Conservation (phyloP, 257 asterid genomes). For the Nicotiana paniculata region DNA sequence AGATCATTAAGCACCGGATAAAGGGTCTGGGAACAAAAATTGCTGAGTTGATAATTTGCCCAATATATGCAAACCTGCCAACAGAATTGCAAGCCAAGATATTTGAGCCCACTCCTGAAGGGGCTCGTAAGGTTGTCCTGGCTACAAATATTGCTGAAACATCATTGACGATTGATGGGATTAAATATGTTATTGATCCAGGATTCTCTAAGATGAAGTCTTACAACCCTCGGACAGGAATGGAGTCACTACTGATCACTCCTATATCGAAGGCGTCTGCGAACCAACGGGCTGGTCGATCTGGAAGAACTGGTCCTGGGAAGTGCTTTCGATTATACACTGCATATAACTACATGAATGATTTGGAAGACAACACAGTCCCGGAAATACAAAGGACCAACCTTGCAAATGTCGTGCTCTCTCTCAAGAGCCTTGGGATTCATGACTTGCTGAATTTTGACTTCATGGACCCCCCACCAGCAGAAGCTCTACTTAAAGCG, state of each 20-base stretch:
- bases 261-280: slow-evolving; percentile 97
- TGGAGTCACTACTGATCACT: slow-evolving; percentile 73
- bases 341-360: slow-evolving; percentile 58
- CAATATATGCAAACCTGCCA: slow-evolving; percentile 40
- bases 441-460: slow-evolving; percentile 82
- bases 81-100: slow-evolving; percentile 41
- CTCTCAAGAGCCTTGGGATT: slow-evolving; percentile 94
- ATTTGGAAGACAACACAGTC: slow-evolving; percentile 84
- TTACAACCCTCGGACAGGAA: slow-evolving; percentile 86
- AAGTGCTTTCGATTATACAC: slow-evolving; percentile 85
- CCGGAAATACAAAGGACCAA: slow-evolving; percentile 96
- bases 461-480: slow-evolving; percentile 97
- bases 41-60: slow-evolving; percentile 38
- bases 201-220: slow-evolving; percentile 93
- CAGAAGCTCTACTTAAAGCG: slow-evolving; percentile 90
- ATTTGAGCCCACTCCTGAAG: slow-evolving; percentile 39
- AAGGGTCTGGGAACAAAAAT: slow-evolving; percentile 42
- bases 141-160: slow-evolving; percentile 62
- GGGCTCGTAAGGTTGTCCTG: slow-evolving; percentile 43
- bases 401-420: slow-evolving; percentile 79
- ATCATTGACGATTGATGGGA: slow-evolving; percentile 92
- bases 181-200: slow-evolving; percentile 91
- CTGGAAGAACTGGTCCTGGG: slow-evolving; percentile 98
- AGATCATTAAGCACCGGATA: slow-evolving; percentile 33
- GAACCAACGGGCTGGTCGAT: slow-evolving; percentile 92